Base-by-base conservation (phyloP, 495 filamentous ascomycete genomes). In the Aspergillus heteromorphus region DNA sequence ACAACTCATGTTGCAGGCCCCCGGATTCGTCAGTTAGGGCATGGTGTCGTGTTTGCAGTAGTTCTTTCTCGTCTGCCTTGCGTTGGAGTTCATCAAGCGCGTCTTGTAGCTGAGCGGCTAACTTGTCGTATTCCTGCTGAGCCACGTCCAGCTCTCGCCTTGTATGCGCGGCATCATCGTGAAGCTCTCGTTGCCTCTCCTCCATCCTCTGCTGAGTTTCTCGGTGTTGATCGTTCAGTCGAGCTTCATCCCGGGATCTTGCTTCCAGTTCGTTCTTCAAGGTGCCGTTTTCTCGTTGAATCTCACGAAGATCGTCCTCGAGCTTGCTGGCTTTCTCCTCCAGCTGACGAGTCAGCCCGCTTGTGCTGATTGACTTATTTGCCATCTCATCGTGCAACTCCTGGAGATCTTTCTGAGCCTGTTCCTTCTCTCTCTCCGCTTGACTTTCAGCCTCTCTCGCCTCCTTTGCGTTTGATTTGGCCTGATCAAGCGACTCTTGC, bases 311-410 rank as follows among this genome's bases (percentile, higher is more conserved):
- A 56, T 92, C 84, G 48, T 77, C 70, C 55, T 89, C 82, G 18
- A 92, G 72, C 47, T 80, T 81, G 52, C 77, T 71, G 3, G 79
- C 75, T 63, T 83, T 85, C 53, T 88, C 84, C 61, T 92, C 88
- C 16, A 88, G 79, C 67, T 90, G 87, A 34, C 87, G 79, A 45
- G 82, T 85, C 13, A 89, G 74, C n/a, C 85, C 86, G 64, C 86
- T 91, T 23, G 86, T 86, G 19, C 80, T 84, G 50, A 91, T 78
- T 0, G 87, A 90, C 63, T 89, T 91, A 65, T 91, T 85, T 7
- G 85, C 77, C 76, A 91, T 83, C 58, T 92, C 87, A 42, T 88
- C 85, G 47, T 85, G 85, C 17, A 93, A 67, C 65, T 91, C 73
- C 40, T 73, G 69, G 19, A 80, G 65, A 45, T 83, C 72, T 16